phyloP scores from a whole-genome alignment of 2,329 filamentous ascomycete species.

The Stagonosporopsis chrysanthemi region DNA sequence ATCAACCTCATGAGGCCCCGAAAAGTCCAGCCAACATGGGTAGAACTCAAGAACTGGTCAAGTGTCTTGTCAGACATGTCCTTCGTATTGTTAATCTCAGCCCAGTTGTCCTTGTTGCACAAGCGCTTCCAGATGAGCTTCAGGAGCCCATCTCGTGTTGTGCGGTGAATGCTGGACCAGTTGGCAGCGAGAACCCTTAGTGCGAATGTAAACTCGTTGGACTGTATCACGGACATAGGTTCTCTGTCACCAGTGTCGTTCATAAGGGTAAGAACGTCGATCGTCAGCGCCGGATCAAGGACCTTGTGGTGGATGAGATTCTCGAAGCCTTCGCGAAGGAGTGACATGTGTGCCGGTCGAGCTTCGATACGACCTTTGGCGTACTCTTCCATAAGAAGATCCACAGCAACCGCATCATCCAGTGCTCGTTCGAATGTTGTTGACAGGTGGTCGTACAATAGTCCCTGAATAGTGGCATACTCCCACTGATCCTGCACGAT shows the following conservation, averaged over 20 bases:
- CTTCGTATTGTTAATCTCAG: conserved; percentile 76
- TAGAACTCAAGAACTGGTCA: conserved; percentile 64
- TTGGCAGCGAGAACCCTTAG: conserved; percentile 64
- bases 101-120: conserved; percentile 86
- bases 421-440: conserved; percentile 74
- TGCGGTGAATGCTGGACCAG: conserved; percentile 60
- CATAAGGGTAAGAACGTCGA: conserved; percentile 83
- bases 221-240: conserved; percentile 55
- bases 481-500: conserved; percentile 67
- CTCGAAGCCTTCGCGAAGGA: conserved; percentile 75
- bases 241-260: conserved; percentile 57
- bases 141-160: conserved; percentile 57
- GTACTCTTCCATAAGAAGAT: conserved; percentile 76
- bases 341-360: conserved; percentile 70
- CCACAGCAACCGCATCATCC: conserved; percentile 78
- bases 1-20: conserved; percentile 66
- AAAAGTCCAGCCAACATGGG: conserved; percentile 73
- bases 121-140: conserved; percentile 87
- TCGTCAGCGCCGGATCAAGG: conserved; percentile 65
- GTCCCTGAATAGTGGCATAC: conserved; percentile 80
- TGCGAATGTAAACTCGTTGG: conserved; percentile 76
- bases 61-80: conserved; percentile 75
- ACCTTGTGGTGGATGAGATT: conserved; percentile 75
- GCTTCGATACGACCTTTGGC: conserved; percentile 61
- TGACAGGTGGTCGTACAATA: conserved; percentile 74